Base-by-base conservation (phyloP, 75 land plant genomes). In the Larix kaempferi region DNA sequence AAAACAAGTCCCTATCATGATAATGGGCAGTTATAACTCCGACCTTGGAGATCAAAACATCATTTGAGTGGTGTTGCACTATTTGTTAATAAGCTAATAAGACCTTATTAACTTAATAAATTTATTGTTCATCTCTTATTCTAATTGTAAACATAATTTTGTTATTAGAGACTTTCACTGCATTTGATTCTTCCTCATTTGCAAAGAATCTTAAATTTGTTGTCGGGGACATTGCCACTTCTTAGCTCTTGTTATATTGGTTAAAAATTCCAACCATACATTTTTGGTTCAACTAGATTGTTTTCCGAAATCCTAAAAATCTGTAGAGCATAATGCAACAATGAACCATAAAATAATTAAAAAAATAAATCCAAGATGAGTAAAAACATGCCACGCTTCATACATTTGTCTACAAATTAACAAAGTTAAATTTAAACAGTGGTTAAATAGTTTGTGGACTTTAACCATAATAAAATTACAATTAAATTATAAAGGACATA, bases 231-330 rank as follows among this genome's bases (percentile, higher is more conserved):
- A n/a, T n/a, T n/a, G n/a, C n/a, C n/a, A n/a, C n/a, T n/a, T n/a
- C n/a, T n/a, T n/a, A n/a, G n/a, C n/a, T n/a, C n/a, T 84, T 86
- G 2, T 75, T 62, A 76, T 88, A 88, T 25, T 79, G 82, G 26
- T 95, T 95, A 21, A 95, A 77, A 64, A 89, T 79, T 55, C 81
- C 81, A 27, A 95, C 92, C 25, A 95, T 79, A 22, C 78, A 78
- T 78, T 80, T 89, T 56, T 86, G 76, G 80, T 95, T 85, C 81
- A 93, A 67, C 17, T 82, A 54, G 13, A 95, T 78, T 1, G 98
- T 95, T 71, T 82, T 89, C 77, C 82, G 83, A 84, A 78, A 89
- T 0, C 92, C 98, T 49, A 93, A 75, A 79, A 77, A 93, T 75
- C 95, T 95, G 91, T 74, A 76, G 66, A 44, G 7, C 44, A 63